Conservation (phyloP, 1,284 basidiomycete species). For the Coniophora puteana region DNA sequence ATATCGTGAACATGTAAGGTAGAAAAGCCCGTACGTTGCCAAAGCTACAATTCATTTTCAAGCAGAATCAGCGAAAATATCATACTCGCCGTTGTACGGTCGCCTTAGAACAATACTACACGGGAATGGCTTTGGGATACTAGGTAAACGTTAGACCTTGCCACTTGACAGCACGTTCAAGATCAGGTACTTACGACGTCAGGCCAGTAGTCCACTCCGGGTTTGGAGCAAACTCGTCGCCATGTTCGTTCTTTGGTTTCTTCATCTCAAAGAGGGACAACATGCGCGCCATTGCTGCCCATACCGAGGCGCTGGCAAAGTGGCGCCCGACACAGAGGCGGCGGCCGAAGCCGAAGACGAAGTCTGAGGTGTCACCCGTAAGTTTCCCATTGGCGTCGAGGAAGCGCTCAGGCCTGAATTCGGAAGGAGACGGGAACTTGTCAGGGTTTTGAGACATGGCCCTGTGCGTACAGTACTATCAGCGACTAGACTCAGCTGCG, state of each 20-base stretch:
- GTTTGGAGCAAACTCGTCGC: slow-evolving; percentile 22
- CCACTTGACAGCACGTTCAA: too few relatives aligned
- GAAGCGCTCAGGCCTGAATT: slow-evolving; percentile 3
- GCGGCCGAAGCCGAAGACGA: slow-evolving; percentile 7
- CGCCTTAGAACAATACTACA: too few relatives aligned
- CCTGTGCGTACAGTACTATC: slow-evolving; percentile 1
- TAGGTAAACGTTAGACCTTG: too few relatives aligned
- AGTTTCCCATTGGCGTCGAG: not conserved
- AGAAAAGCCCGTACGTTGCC: too few relatives aligned
- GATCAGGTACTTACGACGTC: slow-evolving; percentile 23
- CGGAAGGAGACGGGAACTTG: not conserved
- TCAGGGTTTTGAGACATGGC: slow-evolving; percentile 2
- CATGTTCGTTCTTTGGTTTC: slow-evolving; percentile 12
- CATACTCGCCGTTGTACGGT: too few relatives aligned
- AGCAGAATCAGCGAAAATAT: too few relatives aligned
- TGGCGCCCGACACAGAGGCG: slow-evolving; percentile 7
- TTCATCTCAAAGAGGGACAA: slow-evolving; percentile 3
- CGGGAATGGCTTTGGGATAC: too few relatives aligned
- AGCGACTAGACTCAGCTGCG: not conserved
- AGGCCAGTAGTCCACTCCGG: slow-evolving; percentile 25
- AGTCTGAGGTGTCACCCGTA: slow-evolving; percentile 7
- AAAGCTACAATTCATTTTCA: too few relatives aligned
- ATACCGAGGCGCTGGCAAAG: slow-evolving; percentile 4
- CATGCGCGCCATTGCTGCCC: not conserved
- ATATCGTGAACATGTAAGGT: too few relatives aligned